A percentile compares a stretch with the other conserved stretches of the same genome.
phyloP scores from a whole-genome alignment of 176 grass and related monocot species.

The Dactylis glomerata region DNA sequence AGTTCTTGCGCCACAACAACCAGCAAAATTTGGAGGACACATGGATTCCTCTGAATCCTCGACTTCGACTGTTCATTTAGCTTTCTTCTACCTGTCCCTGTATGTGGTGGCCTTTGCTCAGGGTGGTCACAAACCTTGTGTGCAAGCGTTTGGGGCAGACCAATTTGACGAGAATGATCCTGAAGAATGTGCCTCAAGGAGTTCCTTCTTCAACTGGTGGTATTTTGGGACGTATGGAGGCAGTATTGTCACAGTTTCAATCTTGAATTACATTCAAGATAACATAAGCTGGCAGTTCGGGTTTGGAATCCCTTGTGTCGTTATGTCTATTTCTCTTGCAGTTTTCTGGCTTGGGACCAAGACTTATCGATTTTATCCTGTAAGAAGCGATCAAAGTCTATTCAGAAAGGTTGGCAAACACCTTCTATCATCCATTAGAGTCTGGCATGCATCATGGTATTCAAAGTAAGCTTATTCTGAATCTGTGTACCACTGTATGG shows the following conservation, averaged over 20 bases:
- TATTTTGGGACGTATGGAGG: constrained; percentile 38
- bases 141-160: constrained; percentile 65
- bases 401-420: constrained; percentile 21
- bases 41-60: background rate
- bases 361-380: constrained; percentile 41
- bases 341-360: constrained; percentile 42
- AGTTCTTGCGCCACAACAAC: constrained; percentile 20
- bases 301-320: constrained; percentile 50
- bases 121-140: constrained; percentile 56
- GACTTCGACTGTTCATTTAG: constrained; percentile 25
- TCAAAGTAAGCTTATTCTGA: background rate
- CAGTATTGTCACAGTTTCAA: constrained; percentile 27
- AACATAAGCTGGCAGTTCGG: constrained; percentile 47
- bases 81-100: constrained; percentile 44
- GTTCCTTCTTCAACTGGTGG: constrained; percentile 74
- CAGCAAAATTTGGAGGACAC: background rate
- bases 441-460: constrained; percentile 1
- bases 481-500: background rate
- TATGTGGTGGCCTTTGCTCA: constrained; percentile 50
- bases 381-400: background rate
- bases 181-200: constrained; percentile 33
- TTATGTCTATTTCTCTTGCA: constrained; percentile 40
- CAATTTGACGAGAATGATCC: constrained; percentile 57
- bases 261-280: constrained; percentile 55
- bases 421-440: background rate